phyloP scores from a whole-genome alignment of 495 filamentous ascomycete genomes.

The Cercophora sp. region DNA sequence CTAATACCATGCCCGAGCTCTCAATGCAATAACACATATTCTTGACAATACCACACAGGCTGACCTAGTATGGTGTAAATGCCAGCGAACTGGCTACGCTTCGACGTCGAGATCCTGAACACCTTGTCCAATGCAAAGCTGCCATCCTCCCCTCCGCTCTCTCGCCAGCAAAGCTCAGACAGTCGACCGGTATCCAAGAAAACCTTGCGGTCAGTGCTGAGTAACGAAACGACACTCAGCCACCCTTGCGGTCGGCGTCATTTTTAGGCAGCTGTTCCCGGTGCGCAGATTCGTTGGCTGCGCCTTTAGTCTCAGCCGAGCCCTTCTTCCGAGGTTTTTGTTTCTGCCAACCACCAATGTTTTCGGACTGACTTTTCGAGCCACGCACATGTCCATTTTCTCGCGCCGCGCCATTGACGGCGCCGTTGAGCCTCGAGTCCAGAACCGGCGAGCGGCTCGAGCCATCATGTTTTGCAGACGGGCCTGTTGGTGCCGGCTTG shows the following conservation, averaged over 20 bases:
- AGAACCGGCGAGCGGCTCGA: conserved; percentile 20
- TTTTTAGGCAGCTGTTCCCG: conserved; percentile 48
- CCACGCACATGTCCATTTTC: conserved; percentile 46
- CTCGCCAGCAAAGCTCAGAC: conserved; percentile 5
- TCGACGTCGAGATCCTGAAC: conserved; percentile 22
- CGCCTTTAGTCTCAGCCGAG: conserved; percentile 30
- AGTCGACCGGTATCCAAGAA: conserved; percentile 29
- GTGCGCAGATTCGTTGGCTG: conserved; percentile 31
- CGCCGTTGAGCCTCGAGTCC: conserved; percentile 35
- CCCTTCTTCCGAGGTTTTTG: conserved; percentile 47
- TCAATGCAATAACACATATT: too few species aligned
- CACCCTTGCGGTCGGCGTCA: conserved; percentile 51
- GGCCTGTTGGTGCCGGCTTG: conserved; percentile 19
- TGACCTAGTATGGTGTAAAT: too few species aligned
- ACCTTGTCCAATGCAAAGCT: conserved; percentile 25
- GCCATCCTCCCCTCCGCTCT: too few species aligned
- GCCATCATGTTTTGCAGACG: conserved; percentile 21
- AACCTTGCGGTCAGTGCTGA: neutral
- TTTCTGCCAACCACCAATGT: conserved; percentile 45
- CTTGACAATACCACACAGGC: too few species aligned
- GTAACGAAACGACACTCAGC: conserved; percentile 27
- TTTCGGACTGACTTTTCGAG: conserved; percentile 48
- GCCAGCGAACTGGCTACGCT: too few species aligned
- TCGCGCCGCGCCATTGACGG: conserved; percentile 30
- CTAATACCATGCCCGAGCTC: too few species aligned